A percentile compares a stretch with the other conserved stretches of the same genome.
Evolutionary conservation across 345 rosid species (phyloP).

Genomic region (Gossypium raimondii): DNA sequence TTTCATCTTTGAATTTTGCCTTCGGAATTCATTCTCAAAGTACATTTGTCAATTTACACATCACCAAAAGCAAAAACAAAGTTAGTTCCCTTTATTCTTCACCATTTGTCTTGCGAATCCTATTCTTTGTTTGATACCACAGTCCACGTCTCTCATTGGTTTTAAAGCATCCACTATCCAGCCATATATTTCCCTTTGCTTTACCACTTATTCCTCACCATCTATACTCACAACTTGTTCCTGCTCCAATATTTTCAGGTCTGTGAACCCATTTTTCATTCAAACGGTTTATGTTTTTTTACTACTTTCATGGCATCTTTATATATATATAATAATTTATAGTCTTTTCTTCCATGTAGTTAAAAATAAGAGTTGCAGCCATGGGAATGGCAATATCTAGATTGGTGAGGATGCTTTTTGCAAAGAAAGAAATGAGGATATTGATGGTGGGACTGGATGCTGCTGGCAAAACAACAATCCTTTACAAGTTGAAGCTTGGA

Average conservation of each 20-base stretch:
- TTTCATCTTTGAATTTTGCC: neutral
- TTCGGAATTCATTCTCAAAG: neutral
- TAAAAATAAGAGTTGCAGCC: conserved; percentile 1
- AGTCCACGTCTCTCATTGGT: neutral
- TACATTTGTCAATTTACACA: neutral
- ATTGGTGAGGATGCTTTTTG: conserved; percentile 41
- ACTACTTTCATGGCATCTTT: neutral
- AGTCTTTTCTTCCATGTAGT: neutral
- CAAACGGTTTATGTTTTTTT: neutral
- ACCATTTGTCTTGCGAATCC: conserved; percentile 25
- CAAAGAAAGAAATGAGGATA: conserved; percentile 68
- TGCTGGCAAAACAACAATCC: conserved; percentile 74
- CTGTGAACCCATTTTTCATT: neutral
- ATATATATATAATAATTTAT: no score
- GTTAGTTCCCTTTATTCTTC: conserved; percentile 29
- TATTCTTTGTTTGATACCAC: conserved; percentile 24
- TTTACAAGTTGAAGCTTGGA: conserved; percentile 72
- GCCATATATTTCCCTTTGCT: neutral
- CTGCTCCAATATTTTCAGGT: conserved; percentile 1
- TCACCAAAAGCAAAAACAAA: conserved; percentile 20
- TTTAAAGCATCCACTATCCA: neutral
- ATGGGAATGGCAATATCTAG: conserved; percentile 57
- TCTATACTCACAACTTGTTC: neutral
- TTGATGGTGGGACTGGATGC: conserved; percentile 81
- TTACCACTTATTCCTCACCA: neutral